These are phyloP conservation scores for Microsporum ferrugineum DNA, from an alignment of 2,329 filamentous ascomycete genomes.

Conservation along the genomic window DNA sequence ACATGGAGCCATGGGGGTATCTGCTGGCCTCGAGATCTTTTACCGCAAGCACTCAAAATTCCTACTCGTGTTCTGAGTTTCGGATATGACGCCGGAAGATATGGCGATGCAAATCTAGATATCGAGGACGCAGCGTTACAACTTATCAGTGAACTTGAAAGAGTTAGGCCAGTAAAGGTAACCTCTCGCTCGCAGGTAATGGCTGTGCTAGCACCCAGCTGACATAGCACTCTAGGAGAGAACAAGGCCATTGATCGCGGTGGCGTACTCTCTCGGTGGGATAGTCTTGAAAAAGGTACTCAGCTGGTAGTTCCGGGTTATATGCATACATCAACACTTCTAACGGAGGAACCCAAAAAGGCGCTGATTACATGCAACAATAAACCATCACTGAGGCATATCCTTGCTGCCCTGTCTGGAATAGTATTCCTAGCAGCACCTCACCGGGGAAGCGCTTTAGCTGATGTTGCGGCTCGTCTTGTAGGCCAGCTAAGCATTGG, in stretches of 20 bases:
- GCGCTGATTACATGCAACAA: conserved; percentile 1
- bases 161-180: conserved; percentile 1
- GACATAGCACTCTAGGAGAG: neutral
- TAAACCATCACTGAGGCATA: neutral
- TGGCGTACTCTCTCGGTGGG: conserved; percentile 4
- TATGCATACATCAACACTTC: neutral
- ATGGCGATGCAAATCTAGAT: neutral
- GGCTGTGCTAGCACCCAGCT: neutral
- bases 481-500: neutral
- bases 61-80: conserved; percentile 1
- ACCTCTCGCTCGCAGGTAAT: neutral
- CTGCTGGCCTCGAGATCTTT: conserved; percentile 6
- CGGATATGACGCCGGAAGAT: neutral
- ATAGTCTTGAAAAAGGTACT: conserved; percentile 4
- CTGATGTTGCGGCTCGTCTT: neutral
- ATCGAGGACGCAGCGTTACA: conserved; percentile 3
- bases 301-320: neutral
- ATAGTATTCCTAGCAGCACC: conserved; percentile 5
- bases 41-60: neutral
- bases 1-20: conserved; percentile 4
- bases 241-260: neutral
- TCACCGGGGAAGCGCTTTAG: conserved; percentile 1
- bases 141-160: neutral
- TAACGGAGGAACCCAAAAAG: neutral
- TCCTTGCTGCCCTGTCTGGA: neutral